A percentile compares a stretch with the other conserved stretches of the same genome.
Evolutionary conservation across 1,284 basidiomycete species (phyloP).

Genomic region (Sanguinoderma infundibulare): DNA sequence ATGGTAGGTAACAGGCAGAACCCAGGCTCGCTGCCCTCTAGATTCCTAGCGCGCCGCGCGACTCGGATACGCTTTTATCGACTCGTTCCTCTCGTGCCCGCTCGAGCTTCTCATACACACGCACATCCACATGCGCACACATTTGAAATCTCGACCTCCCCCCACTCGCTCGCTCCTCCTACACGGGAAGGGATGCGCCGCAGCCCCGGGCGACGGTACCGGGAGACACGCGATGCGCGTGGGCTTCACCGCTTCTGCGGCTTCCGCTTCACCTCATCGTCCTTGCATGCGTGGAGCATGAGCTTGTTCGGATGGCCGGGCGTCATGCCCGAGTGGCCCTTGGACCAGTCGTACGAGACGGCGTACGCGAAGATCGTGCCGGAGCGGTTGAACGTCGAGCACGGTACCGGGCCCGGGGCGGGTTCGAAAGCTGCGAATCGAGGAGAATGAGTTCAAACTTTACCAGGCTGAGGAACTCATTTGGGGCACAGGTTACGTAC

Average conservation of each 20-base stretch:
- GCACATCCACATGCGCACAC: neutral
- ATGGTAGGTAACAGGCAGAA: neutral
- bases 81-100: neutral
- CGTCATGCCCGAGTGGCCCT: conserved; percentile 86
- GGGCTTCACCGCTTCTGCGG: conserved; percentile 39
- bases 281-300: conserved; percentile 90
- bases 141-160: neutral
- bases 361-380: conserved; percentile 92
- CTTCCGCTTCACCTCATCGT: conserved; percentile 85
- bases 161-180: neutral
- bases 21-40: neutral
- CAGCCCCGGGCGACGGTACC: neutral
- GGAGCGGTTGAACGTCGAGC: conserved; percentile 83
- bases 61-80: neutral
- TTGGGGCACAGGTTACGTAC: conserved; percentile 48
- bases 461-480: neutral
- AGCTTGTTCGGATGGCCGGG: conserved; percentile 83
- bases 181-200: neutral
- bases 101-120: neutral
- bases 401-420: conserved; percentile 69
- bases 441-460: no score
- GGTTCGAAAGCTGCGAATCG: conserved; percentile 65
- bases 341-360: conserved; percentile 90
- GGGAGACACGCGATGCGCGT: neutral
- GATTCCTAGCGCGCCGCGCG: neutral